A percentile compares a stretch with the other conserved stretches of the same genome.
phyloP scores from a whole-genome alignment of 306 rosid species.

The Benincasa hispida region DNA sequence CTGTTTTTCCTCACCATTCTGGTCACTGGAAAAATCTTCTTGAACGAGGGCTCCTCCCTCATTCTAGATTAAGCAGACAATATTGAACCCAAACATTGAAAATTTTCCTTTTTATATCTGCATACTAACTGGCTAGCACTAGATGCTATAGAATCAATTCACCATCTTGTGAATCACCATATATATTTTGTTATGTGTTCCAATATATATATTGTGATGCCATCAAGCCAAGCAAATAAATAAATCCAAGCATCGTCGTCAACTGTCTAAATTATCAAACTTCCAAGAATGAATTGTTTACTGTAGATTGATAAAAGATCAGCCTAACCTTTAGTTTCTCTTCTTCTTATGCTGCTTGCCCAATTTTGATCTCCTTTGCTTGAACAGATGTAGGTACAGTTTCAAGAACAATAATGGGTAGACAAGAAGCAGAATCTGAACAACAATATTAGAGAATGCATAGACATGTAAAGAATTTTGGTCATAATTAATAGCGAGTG shows the following conservation, averaged over 20 bases:
- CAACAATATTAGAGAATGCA: conserved; percentile 9
- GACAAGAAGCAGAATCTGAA: conserved; percentile 55
- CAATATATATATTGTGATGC: too few species aligned
- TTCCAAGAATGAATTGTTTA: not conserved
- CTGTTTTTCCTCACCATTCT: not conserved
- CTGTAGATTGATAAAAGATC: not conserved
- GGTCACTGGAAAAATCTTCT: not conserved
- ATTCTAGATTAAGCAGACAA: not conserved
- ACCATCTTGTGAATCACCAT: not conserved
- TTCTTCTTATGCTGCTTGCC: conserved; percentile 38
- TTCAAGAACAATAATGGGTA: conserved; percentile 72
- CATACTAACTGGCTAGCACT: not conserved
- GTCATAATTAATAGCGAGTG: too few species aligned
- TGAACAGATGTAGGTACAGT: conserved; percentile 77
- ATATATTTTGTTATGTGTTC: too few species aligned
- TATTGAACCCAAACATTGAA: too few species aligned
- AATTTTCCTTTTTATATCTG: too few species aligned
- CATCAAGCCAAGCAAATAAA: too few species aligned
- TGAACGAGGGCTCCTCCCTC: too few species aligned
- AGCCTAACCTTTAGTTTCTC: conserved; percentile 20
- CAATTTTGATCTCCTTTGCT: conserved; percentile 72
- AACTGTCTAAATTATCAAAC: not conserved
- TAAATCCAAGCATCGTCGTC: too few species aligned
- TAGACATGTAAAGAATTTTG: too few species aligned
- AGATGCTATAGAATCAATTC: not conserved